Conservation (phyloP, 2,329 filamentous ascomycete genomes). For the Ramularia endophylla region DNA sequence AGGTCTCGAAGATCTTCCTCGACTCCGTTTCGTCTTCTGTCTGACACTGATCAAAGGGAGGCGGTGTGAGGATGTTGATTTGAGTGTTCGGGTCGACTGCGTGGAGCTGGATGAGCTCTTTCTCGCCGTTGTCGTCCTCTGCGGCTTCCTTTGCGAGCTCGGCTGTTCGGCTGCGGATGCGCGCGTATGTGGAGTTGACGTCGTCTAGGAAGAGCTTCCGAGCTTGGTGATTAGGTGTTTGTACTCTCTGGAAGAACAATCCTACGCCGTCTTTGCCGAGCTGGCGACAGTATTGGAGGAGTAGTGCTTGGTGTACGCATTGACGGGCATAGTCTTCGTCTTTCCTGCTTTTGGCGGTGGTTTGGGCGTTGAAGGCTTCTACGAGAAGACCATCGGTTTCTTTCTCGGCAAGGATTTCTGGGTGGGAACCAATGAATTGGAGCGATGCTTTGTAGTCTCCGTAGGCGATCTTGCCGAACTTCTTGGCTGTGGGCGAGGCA, state of each 20-base stretch:
- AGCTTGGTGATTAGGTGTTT: conserved; percentile 81
- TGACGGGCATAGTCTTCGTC: conserved; percentile 65
- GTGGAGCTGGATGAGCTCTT: conserved; percentile 96
- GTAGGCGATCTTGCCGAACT: conserved; percentile 72
- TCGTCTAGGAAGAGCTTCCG: conserved; percentile 89
- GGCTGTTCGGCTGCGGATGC: conserved; percentile 69
- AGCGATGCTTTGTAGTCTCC: conserved; percentile 68
- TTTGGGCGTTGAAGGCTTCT: conserved; percentile 82
- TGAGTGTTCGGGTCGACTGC: conserved; percentile 82
- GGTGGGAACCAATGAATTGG: conserved; percentile 72
- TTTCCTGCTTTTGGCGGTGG: conserved; percentile 54
- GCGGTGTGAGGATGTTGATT: conserved; percentile 82
- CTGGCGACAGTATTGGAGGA: conserved; percentile 91
- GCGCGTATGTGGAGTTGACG: conserved; percentile 78
- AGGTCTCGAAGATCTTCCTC: conserved; percentile 74
- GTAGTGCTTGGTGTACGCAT: conserved; percentile 86
- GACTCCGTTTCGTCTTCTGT: conserved; percentile 54
- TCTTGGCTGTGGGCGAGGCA: conserved; percentile 68
- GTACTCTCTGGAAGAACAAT: conserved; percentile 95
- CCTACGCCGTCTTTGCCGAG: conserved; percentile 82
- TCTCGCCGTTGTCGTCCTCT: conserved; percentile 53
- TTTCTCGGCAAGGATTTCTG: conserved; percentile 70
- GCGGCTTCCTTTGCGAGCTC: conserved; percentile 63
- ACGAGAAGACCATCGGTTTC: conserved; percentile 89
- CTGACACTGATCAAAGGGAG: conserved; percentile 67